Base-by-base conservation (phyloP, 768 basidiomycete species). In the Austroboletus eburneus region DNA sequence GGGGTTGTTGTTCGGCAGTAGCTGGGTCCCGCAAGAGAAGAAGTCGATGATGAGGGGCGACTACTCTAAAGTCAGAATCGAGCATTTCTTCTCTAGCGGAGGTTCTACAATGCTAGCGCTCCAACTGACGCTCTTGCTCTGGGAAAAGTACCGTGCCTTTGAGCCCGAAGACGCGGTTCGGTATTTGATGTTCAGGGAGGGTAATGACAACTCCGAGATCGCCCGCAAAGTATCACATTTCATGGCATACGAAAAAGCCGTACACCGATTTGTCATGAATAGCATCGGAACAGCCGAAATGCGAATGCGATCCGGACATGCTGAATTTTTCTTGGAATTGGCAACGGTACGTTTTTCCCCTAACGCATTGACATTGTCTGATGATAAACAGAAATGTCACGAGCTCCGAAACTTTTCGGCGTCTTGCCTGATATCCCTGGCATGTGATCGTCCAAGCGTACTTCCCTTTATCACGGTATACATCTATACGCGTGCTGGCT, bases 281-380 rank as follows among this genome's bases (percentile, higher is more conserved):
- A 45, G 52, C 8, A 59, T 68, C n/a, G 59, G 57, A 17, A 50
- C 54, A n/a, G 57, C 59, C 9, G 37, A 43, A 21, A 17, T 43
- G 10, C 56, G 53, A 36, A 47, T 41, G 35, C 66, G 59, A 27
- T 49, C 35, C 9, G 52, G 58, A 36, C 48, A 72, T 18, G 54
- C 74, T 1, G 65, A 64, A 35, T 72, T 77, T 49, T 76, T 77
- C 69, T 39, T 77, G 21, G 72, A 76, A 43, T 50, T 77, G 38
- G 72, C 77, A 18, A 62, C 52, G 12, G 77, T 79, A 48, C 47
- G 56, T 30, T 21, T 39, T 39, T 41, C 17, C 39, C n/a, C n/a
- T 36, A 24, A 39, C 22, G 17, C 9, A 47, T 12, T 17, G 27
- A 27, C 12, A 10, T 30, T 1, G 32, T n/a, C 9, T 7, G 12